Conservation (phyloP, 2,329 filamentous ascomycete genomes). For the Aschersonia sp. region DNA sequence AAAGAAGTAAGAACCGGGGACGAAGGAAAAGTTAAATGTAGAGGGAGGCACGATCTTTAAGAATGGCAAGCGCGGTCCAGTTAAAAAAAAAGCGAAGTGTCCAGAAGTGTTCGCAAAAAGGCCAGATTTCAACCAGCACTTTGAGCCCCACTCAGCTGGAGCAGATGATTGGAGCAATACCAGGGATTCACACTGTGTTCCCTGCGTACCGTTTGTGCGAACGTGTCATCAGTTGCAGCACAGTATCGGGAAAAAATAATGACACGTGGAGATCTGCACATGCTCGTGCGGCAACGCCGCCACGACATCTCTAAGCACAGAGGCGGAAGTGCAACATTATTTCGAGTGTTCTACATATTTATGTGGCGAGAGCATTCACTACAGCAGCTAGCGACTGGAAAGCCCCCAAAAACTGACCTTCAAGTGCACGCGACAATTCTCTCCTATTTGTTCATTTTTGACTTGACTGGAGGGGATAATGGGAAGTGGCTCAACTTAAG, state of each 20-base stretch:
- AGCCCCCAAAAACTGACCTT: too few relatives aligned
- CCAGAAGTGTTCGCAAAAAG: constrained; percentile 27
- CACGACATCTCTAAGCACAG: not conserved
- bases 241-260: not conserved
- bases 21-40: constrained; percentile 10
- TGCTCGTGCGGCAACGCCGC: not conserved
- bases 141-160: constrained; percentile 16
- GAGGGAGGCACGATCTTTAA: constrained; percentile 18
- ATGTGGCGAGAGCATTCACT: too few relatives aligned
- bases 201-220: too few relatives aligned
- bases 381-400: too few relatives aligned
- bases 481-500: too few relatives aligned
- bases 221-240: not conserved
- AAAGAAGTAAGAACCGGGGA: constrained; percentile 8
- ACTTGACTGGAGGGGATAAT: too few relatives aligned
- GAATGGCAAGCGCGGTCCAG: constrained; percentile 11
- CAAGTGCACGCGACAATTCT: too few relatives aligned
- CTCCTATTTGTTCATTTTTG: too few relatives aligned
- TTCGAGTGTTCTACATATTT: too few relatives aligned
- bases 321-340: too few relatives aligned
- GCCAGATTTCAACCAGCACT: constrained; percentile 29
- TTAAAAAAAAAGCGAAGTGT: constrained; percentile 26
- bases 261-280: not conserved
- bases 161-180: not conserved
- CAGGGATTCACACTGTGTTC: too few relatives aligned